A percentile compares a stretch with the other conserved stretches of the same genome.
These are phyloP conservation scores for Fusarium musae DNA, from an alignment of 2,329 filamentous ascomycete genomes.

Conservation along the genomic window DNA sequence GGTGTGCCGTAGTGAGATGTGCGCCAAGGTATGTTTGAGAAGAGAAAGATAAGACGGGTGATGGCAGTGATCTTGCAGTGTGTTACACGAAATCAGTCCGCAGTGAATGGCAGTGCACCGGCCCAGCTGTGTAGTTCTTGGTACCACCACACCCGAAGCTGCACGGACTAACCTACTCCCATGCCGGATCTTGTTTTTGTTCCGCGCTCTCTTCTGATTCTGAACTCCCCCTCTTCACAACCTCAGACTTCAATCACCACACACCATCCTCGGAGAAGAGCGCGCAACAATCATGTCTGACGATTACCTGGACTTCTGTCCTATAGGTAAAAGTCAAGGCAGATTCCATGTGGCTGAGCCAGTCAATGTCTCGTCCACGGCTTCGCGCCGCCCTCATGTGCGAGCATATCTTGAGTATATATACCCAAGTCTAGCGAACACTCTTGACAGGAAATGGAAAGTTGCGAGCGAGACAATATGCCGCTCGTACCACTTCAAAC, in stretches of 20 bases:
- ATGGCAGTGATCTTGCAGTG: not conserved
- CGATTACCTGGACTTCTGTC: not conserved
- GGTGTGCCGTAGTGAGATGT: not conserved
- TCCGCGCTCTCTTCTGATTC: not conserved
- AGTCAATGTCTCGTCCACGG: not conserved
- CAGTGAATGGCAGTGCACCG: not conserved
- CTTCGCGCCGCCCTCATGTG: not conserved
- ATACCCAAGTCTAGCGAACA: fast-evolving
- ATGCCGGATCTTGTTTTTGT: not conserved
- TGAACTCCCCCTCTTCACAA: not conserved
- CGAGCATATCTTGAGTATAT: not conserved
- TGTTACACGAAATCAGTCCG: not conserved
- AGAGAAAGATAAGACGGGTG: not conserved
- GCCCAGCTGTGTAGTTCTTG: too few relatives aligned
- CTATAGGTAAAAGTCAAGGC: not conserved
- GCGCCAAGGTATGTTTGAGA: not conserved
- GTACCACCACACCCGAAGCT: not conserved
- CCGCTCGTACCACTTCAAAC: fast-evolving
- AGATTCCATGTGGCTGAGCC: fast-evolving
- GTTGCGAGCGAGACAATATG: fast-evolving
- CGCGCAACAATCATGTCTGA: not conserved
- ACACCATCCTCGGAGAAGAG: too few relatives aligned
- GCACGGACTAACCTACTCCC: not conserved
- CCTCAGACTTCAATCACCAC: too few relatives aligned
- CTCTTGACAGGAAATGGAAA: fast-evolving